Evolutionary conservation across 805 yeast genomes (phyloP).

Genomic region (Schwanniomyces polymorphus): DNA sequence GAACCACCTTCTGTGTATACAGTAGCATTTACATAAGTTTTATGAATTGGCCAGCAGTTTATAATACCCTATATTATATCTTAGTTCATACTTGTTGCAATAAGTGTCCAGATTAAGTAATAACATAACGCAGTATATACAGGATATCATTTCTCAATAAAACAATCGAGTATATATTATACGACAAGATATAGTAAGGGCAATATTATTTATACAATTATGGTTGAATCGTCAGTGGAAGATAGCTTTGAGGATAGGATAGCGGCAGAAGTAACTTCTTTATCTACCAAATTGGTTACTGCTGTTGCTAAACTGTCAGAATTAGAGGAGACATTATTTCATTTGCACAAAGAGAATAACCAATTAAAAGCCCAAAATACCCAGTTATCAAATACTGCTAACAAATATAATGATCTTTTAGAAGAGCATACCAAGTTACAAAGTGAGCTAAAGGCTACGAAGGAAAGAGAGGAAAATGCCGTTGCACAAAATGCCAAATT

Average conservation of each 20-base stretch:
- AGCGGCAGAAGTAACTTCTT: constrained; percentile 53
- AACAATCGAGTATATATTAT: not conserved
- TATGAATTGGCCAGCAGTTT: no score
- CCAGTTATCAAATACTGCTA: constrained; percentile 16
- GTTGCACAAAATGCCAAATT: constrained; percentile 60
- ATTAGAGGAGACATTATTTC: constrained; percentile 49
- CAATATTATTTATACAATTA: not conserved
- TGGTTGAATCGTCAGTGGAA: constrained; percentile 5
- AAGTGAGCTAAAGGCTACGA: constrained; percentile 17
- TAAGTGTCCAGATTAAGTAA: not conserved
- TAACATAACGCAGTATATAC: not conserved
- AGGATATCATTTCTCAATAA: not conserved
- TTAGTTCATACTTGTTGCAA: not conserved
- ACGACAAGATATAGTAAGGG: no score
- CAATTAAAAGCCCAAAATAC: constrained; percentile 22
- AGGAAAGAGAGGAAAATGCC: constrained; percentile 42
- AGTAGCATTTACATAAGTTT: no score
- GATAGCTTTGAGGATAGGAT: constrained; percentile 38
- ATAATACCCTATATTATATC: no score
- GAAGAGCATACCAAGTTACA: constrained; percentile 32
- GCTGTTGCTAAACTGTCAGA: constrained; percentile 58
- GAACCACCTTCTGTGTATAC: no score
- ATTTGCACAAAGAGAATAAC: constrained; percentile 36
- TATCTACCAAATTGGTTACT: constrained; percentile 61
- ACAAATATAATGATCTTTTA: constrained; percentile 25